phyloP scores from a whole-genome alignment of 2,329 filamentous ascomycete genomes.

The Endothia cerciana region DNA sequence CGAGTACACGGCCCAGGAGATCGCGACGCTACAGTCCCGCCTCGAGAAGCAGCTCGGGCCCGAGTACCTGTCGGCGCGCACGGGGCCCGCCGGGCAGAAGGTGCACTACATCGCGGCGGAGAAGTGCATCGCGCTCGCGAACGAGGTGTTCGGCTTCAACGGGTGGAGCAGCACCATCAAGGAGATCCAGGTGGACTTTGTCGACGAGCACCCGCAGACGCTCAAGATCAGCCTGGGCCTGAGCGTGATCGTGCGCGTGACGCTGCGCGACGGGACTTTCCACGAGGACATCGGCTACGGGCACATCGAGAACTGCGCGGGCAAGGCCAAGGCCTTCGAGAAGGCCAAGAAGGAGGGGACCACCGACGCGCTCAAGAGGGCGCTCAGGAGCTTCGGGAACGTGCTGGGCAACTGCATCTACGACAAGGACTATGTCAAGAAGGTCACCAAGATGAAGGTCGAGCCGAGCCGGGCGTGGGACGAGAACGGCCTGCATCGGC shows the following conservation, averaged over 20 bases:
- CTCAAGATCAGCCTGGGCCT: slow-evolving; percentile 82
- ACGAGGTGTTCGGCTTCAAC: slow-evolving; percentile 96
- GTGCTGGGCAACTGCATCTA: slow-evolving; percentile 98
- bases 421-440: slow-evolving; percentile 89
- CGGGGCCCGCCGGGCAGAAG: slow-evolving; percentile 80
- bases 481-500: slow-evolving; percentile 78
- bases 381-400: slow-evolving; percentile 91
- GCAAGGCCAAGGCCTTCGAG: slow-evolving; percentile 94
- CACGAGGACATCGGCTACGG: slow-evolving; percentile 98
- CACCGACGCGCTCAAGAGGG: slow-evolving; percentile 89
- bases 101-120: slow-evolving; percentile 96
- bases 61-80: slow-evolving; percentile 88
- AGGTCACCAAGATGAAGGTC: slow-evolving; percentile 88
- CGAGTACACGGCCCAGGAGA: slow-evolving; percentile 86
- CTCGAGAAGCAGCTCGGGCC: slow-evolving; percentile 93
- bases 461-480: slow-evolving; percentile 75
- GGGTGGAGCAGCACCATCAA: slow-evolving; percentile 97
- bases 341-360: slow-evolving; percentile 99
- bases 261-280: slow-evolving; percentile 89
- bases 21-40: slow-evolving; percentile 82
- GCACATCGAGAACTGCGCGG: slow-evolving; percentile 93
- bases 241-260: slow-evolving; percentile 89
- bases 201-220: slow-evolving; percentile 80
- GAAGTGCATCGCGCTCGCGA: slow-evolving; percentile 93
- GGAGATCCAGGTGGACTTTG: slow-evolving; percentile 93